Evolutionary conservation across 2,329 filamentous ascomycete genomes (phyloP), one percentile per base, ranked within the genome.

Genomic region (Biscogniauxia marginata): DNA sequence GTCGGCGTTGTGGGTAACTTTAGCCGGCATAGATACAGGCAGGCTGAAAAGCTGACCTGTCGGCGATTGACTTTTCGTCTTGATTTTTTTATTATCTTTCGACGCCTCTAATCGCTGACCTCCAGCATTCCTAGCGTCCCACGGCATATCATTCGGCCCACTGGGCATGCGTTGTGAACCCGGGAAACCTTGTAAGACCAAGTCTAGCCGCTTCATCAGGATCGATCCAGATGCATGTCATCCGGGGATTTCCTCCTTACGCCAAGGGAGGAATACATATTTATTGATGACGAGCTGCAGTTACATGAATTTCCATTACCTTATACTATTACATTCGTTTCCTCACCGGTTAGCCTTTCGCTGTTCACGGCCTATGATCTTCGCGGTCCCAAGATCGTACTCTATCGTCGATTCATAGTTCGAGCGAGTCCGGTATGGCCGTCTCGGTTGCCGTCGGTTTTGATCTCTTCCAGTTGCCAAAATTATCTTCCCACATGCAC

Each of bases 21-120:
- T 65, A 67, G 63, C 65, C 65, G 65, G 59, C 57, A 64, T 61
- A 52, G 54, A 18, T 20, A 46, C 19, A 44, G 47, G 20, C 46
- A 11, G 18, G 23, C 8, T 18, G 24, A 16, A n/a, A 18, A 24
- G 16, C 50, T 54, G 51, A 43, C 46, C 45, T 51, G 25, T 20
- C 43, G 23, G 52, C 39, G 11, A 13, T 21, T 39, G n/a, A n/a
- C n/a, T 22, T n/a, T 48, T 20, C 25, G 21, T n/a, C 44, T 23
- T 52, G 25, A 39, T 48, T 20, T 34, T 24, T 19, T 13, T 19
- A n/a, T 34, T 46, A 49, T 39, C 18, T 1, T 7, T 25, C 21
- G 8, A 9, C 18, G 21, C 22, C 23, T n/a, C 22, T 5, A 7
- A 19, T 20, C 21, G 9, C 53, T 57, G 53, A 57, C 55, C 55